phyloP scores from a whole-genome alignment of 148 eudicot species.

The Hydrangea macrophylla region DNA sequence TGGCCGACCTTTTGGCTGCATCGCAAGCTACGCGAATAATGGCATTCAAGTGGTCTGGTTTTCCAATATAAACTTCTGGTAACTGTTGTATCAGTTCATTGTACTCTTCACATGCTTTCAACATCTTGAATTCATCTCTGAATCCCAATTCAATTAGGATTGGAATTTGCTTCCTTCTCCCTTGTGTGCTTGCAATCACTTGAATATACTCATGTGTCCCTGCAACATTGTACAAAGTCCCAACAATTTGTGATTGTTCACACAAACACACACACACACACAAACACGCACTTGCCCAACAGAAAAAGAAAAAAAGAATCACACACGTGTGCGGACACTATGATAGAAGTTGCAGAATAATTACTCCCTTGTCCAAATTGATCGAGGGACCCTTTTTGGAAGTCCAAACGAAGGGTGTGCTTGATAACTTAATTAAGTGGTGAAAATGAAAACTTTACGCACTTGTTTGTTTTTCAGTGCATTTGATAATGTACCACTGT shows the following conservation, averaged over 20 bases:
- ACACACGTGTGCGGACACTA: too few species aligned
- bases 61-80: conserved; percentile 25
- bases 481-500: too few species aligned
- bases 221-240: conserved; percentile 1
- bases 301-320: too few species aligned
- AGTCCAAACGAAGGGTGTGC: too few species aligned
- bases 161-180: conserved; percentile 14
- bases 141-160: conserved; percentile 27
- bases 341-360: too few species aligned
- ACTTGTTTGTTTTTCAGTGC: too few species aligned
- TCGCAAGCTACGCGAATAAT: conserved; percentile 24
- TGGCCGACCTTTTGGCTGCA: conserved; percentile 31
- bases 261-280: too few species aligned
- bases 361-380: too few species aligned
- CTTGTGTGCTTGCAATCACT: conserved; percentile 18
- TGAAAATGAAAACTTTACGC: too few species aligned
- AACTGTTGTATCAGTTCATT: conserved; percentile 6
- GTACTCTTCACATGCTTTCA: conserved; percentile 30
- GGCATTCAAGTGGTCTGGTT: conserved; percentile 25
- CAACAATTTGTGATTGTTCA: neutral
- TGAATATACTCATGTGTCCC: conserved; percentile 33
- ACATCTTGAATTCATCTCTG: conserved; percentile 33
- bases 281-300: too few species aligned
- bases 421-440: too few species aligned
- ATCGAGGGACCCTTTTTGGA: too few species aligned